Evolutionary conservation across 805 yeast genomes (phyloP).

Genomic region (Sugiyamaella floridensis): DNA sequence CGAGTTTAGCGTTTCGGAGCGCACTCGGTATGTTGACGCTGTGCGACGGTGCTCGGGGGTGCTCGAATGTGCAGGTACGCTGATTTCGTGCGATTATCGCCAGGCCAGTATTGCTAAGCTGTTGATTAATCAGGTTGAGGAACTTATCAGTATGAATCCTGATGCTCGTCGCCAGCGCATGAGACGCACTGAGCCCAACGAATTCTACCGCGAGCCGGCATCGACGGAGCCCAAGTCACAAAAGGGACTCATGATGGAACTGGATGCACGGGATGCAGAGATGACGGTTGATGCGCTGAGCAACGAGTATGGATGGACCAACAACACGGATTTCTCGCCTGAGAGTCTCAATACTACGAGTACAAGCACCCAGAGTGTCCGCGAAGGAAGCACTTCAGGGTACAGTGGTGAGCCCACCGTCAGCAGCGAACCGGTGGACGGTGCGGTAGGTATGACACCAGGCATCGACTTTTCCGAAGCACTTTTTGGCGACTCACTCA

Average conservation of each 20-base stretch:
- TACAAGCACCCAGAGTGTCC: neutral
- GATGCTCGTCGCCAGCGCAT: constrained; percentile 5
- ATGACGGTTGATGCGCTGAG: constrained; percentile 7
- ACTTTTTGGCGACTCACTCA: constrained; percentile 12
- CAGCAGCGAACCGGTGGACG: too few relatives aligned
- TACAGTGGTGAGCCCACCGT: neutral
- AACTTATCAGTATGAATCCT: constrained; percentile 11
- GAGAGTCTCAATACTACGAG: constrained; percentile 7
- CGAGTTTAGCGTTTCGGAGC: constrained; percentile 5
- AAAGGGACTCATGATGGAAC: constrained; percentile 10
- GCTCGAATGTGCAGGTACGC: constrained; percentile 7
- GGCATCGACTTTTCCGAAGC: constrained; percentile 4
- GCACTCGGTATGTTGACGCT: constrained; percentile 7
- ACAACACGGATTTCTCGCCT: constrained; percentile 7
- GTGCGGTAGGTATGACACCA: neutral
- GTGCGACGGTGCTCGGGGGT: constrained; percentile 9
- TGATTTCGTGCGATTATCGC: constrained; percentile 9
- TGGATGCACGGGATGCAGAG: constrained; percentile 16
- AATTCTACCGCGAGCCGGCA: neutral
- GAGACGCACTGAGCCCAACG: neutral
- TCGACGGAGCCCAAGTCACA: neutral
- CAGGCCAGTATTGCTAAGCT: constrained; percentile 14
- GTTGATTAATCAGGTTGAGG: constrained; percentile 14
- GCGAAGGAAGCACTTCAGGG: neutral
- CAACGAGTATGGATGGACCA: constrained; percentile 2